Percentiles rank a stretch among this genome's conserved stretches.
phyloP scores from a whole-genome alignment of 1,284 basidiomycete species.

The Naganishia cerealis region DNA sequence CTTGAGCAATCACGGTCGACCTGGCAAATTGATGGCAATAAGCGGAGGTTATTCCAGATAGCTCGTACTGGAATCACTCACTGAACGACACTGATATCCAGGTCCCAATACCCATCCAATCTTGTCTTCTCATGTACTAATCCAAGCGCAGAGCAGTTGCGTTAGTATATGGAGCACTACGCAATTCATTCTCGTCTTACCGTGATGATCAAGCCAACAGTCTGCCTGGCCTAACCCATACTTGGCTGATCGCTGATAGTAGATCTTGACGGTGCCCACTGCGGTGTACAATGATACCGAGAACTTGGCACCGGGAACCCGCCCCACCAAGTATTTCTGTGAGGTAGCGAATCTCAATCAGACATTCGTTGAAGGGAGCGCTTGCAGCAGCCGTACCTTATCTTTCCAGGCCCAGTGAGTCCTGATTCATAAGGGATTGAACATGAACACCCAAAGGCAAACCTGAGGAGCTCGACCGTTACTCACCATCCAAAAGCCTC shows the following conservation, averaged over 20 bases:
- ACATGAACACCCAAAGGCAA: not conserved
- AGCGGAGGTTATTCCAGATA: not conserved
- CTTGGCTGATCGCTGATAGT: slow-evolving; percentile 44
- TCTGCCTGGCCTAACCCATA: slow-evolving; percentile 44
- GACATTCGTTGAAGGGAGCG: not conserved
- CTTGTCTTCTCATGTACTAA: slow-evolving; percentile 30
- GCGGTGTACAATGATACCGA: slow-evolving; percentile 41
- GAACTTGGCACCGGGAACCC: slow-evolving; percentile 44
- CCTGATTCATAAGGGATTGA: slow-evolving; percentile 38
- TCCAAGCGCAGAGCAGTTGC: not conserved
- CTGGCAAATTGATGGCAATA: slow-evolving; percentile 15
- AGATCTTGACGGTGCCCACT: slow-evolving; percentile 43
- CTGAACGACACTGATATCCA: slow-evolving; percentile 28
- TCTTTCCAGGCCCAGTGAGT: slow-evolving; percentile 49
- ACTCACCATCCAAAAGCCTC: slow-evolving; percentile 36
- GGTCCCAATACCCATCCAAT: slow-evolving; percentile 42
- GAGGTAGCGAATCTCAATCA: not conserved
- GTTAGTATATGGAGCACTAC: not conserved
- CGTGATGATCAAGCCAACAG: slow-evolving; percentile 48
- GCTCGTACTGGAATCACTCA: not conserved
- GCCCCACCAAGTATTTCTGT: slow-evolving; percentile 45
- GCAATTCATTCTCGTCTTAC: not conserved
- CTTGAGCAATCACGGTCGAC: slow-evolving; percentile 41
- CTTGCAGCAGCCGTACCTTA: slow-evolving; percentile 34
- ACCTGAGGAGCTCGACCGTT: not conserved